A percentile compares a stretch with the other conserved stretches of the same genome.
phyloP scores from a whole-genome alignment of 2,329 filamentous ascomycete genomes.

The Alternaria ventricosa region DNA sequence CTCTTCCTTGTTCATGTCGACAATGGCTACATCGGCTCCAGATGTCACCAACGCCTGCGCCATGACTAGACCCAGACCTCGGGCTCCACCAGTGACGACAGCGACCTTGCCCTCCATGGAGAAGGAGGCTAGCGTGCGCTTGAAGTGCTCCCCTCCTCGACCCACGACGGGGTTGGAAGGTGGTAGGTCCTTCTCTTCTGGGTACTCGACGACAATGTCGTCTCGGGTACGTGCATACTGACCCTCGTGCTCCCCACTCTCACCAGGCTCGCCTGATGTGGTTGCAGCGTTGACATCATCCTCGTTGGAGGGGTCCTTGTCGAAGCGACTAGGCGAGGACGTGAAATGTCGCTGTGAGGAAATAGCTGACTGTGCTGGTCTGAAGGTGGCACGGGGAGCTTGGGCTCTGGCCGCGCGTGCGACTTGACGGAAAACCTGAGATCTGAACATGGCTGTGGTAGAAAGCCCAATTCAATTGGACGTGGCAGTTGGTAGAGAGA shows the following conservation, averaged over 20 bases:
- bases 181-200: slow-evolving; percentile 75
- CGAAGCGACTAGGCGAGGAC: slow-evolving; percentile 33
- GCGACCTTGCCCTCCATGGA: slow-evolving; percentile 84
- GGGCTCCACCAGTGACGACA: slow-evolving; percentile 87
- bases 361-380: slow-evolving; percentile 24
- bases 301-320: slow-evolving; percentile 28
- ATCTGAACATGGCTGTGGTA: slow-evolving; percentile 41
- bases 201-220: slow-evolving; percentile 78
- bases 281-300: slow-evolving; percentile 44
- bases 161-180: slow-evolving; percentile 74
- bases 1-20: slow-evolving; percentile 92
- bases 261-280: slow-evolving; percentile 47
- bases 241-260: slow-evolving; percentile 63
- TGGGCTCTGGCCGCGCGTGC: slow-evolving; percentile 35
- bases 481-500: background rate
- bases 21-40: slow-evolving; percentile 87
- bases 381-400: slow-evolving; percentile 34
- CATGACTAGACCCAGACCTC: slow-evolving; percentile 91
- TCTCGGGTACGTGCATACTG: slow-evolving; percentile 81
- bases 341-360: slow-evolving; percentile 37
- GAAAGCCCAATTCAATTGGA: slow-evolving; percentile 1
- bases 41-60: slow-evolving; percentile 88
- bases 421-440: slow-evolving; percentile 40
- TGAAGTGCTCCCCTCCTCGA: slow-evolving; percentile 79
- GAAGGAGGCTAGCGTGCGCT: slow-evolving; percentile 84